Evolutionary conservation across 176 grass and related monocot genomes (phyloP).

Genomic region (Oryza glumipatula): DNA sequence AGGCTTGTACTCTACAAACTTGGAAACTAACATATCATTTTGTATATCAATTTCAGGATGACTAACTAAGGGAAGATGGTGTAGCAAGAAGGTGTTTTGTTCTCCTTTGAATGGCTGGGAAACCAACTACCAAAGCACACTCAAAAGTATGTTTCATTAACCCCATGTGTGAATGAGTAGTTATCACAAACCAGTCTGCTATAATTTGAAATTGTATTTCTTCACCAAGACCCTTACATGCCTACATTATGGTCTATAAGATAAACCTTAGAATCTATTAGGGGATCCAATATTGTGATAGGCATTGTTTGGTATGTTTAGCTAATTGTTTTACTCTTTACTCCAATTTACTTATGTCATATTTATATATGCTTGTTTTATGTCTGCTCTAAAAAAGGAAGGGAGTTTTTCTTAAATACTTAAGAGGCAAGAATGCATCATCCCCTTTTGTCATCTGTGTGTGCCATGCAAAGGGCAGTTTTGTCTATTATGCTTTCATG

Average conservation of each 20-base stretch:
- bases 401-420: background rate
- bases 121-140: constrained; percentile 11
- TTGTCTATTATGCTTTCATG: constrained; percentile 27
- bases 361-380: background rate
- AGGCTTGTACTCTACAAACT: constrained; percentile 22
- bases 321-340: background rate
- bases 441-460: constrained; percentile 2
- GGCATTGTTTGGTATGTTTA: background rate
- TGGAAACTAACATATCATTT: constrained; percentile 1
- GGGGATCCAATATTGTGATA: constrained; percentile 13
- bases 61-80: constrained; percentile 12
- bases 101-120: constrained; percentile 8
- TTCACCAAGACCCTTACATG: background rate
- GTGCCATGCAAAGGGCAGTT: background rate
- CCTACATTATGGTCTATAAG: background rate
- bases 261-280: background rate
- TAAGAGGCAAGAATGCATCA: background rate
- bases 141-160: constrained; percentile 35
- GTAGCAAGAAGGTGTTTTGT: constrained; percentile 8
- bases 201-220: background rate
- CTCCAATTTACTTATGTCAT: background rate
- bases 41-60: constrained; percentile 37
- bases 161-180: constrained; percentile 14
- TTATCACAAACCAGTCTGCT: constrained; percentile 9
- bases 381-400: constrained; percentile 17